Evolutionary conservation across 2,329 filamentous ascomycete genomes (phyloP).

Genomic region (Colletotrichum tabaci): DNA sequence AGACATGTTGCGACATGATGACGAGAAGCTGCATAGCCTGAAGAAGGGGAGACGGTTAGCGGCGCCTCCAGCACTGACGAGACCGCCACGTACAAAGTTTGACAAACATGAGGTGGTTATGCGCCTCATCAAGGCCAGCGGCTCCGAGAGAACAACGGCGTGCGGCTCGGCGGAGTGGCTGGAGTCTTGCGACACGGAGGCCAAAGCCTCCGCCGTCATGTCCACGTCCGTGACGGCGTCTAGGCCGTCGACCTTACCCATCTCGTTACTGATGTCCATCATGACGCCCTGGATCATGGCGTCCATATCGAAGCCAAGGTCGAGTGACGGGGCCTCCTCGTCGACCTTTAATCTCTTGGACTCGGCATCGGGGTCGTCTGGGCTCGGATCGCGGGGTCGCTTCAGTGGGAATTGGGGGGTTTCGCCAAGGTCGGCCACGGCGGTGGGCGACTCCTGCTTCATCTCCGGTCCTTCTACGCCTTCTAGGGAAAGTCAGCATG

Average conservation of each 20-base stretch:
- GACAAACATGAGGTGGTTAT: slow-evolving; percentile 57
- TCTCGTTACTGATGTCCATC: slow-evolving; percentile 46
- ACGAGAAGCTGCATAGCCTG: slow-evolving; percentile 58
- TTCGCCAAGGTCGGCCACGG: slow-evolving; percentile 50
- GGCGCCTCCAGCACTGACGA: slow-evolving; percentile 36
- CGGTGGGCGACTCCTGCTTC: slow-evolving; percentile 55
- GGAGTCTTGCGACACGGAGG: slow-evolving; percentile 40
- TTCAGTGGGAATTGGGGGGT: slow-evolving; percentile 55
- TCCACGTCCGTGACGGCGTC: slow-evolving; percentile 51
- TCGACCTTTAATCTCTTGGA: slow-evolving; percentile 48
- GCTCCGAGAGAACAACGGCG: slow-evolving; percentile 54
- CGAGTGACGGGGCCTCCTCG: slow-evolving; percentile 45
- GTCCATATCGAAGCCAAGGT: slow-evolving; percentile 46
- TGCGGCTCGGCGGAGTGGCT: slow-evolving; percentile 44
- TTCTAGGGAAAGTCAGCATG: slow-evolving; percentile 46
- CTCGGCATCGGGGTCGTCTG: slow-evolving; percentile 49
- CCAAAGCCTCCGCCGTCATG: slow-evolving; percentile 34
- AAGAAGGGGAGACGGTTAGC: slow-evolving; percentile 25
- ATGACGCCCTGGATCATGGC: slow-evolving; percentile 47
- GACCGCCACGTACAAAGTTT: slow-evolving; percentile 55
- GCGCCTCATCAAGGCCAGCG: slow-evolving; percentile 55
- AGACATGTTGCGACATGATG: slow-evolving; percentile 54
- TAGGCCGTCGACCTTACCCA: slow-evolving; percentile 43
- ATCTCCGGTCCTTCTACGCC: slow-evolving; percentile 49
- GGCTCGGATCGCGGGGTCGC: slow-evolving; percentile 53